These are phyloP conservation scores for Emergomyces orientalis DNA, from an alignment of 2,329 filamentous ascomycete species.

Conservation along the genomic window DNA sequence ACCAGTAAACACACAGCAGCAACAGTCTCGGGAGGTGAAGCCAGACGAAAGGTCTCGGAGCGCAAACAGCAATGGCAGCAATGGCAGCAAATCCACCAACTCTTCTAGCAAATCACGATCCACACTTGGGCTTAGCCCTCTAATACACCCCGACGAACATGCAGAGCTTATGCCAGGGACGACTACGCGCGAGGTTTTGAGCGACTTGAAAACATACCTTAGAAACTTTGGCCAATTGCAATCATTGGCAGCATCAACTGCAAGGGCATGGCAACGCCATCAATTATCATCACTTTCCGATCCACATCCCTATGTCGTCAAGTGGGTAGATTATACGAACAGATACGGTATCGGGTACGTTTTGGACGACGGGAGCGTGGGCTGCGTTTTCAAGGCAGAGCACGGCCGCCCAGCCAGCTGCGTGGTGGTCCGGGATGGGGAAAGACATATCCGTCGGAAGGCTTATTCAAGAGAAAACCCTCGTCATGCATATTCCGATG, in stretches of 20 bases:
- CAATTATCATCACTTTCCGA: constrained; percentile 21
- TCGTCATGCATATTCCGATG: constrained; percentile 29
- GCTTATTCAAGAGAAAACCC: constrained; percentile 31
- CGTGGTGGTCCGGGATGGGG: constrained; percentile 39
- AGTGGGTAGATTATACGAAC: constrained; percentile 47
- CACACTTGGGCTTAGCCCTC: constrained; percentile 24
- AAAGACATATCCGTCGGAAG: constrained; percentile 38
- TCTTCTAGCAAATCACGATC: constrained; percentile 15
- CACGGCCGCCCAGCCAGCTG: constrained; percentile 37
- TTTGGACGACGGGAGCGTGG: constrained; percentile 42
- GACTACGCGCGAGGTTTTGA: constrained; percentile 32
- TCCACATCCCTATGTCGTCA: constrained; percentile 41
- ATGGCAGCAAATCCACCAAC: constrained; percentile 7
- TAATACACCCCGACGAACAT: constrained; percentile 32
- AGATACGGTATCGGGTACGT: constrained; percentile 45
- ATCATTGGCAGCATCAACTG: constrained; percentile 6
- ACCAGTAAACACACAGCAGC: too few species aligned
- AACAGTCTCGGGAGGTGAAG: not conserved
- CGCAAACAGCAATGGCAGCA: constrained; percentile 1
- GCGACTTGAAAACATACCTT: constrained; percentile 32
- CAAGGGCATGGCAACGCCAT: constrained; percentile 21
- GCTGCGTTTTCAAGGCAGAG: constrained; percentile 42
- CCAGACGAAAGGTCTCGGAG: not conserved
- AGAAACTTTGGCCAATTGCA: constrained; percentile 27
- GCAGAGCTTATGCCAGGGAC: constrained; percentile 31